Evolutionary conservation across 2,329 filamentous ascomycete genomes (phyloP).

Genomic region (Aschersonia sp.): DNA sequence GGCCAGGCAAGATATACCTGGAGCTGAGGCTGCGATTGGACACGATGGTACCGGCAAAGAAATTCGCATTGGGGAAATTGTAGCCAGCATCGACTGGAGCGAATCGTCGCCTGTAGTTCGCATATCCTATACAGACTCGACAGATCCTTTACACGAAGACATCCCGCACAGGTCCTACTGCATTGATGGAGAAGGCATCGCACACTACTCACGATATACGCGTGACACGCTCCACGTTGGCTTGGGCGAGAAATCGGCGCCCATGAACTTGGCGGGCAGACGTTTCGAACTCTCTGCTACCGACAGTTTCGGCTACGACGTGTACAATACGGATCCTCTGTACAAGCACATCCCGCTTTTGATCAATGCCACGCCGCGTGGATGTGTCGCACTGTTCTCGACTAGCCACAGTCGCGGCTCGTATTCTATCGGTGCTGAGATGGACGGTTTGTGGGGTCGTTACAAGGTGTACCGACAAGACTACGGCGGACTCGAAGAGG

Average conservation of each 20-base stretch:
- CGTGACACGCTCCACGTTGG: conserved; percentile 51
- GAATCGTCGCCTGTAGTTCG: conserved; percentile 39
- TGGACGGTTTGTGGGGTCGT: conserved; percentile 62
- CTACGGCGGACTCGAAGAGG: conserved; percentile 58
- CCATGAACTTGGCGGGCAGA: conserved; percentile 56
- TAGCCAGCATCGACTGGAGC: conserved; percentile 44
- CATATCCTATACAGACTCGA: conserved; percentile 29
- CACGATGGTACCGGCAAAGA: conserved; percentile 15
- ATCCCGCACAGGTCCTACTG: conserved; percentile 52
- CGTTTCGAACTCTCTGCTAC: conserved; percentile 49
- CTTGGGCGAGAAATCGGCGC: conserved; percentile 57
- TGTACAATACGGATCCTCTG: conserved; percentile 54
- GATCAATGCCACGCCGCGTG: conserved; percentile 50
- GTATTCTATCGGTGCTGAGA: conserved; percentile 55
- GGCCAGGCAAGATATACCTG: conserved; percentile 14
- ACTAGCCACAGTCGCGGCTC: conserved; percentile 49
- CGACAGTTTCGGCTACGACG: conserved; percentile 61
- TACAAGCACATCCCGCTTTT: conserved; percentile 66
- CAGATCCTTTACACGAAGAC: conserved; percentile 43
- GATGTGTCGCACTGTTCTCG: conserved; percentile 54
- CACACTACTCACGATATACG: conserved; percentile 52
- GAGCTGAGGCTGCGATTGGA: not conserved
- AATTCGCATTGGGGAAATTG: conserved; percentile 32
- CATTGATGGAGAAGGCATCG: conserved; percentile 44
- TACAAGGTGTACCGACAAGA: conserved; percentile 65